These are phyloP conservation scores for Brassica balearica DNA, from an alignment of 441 rosid genomes.

Conservation along the genomic window DNA sequence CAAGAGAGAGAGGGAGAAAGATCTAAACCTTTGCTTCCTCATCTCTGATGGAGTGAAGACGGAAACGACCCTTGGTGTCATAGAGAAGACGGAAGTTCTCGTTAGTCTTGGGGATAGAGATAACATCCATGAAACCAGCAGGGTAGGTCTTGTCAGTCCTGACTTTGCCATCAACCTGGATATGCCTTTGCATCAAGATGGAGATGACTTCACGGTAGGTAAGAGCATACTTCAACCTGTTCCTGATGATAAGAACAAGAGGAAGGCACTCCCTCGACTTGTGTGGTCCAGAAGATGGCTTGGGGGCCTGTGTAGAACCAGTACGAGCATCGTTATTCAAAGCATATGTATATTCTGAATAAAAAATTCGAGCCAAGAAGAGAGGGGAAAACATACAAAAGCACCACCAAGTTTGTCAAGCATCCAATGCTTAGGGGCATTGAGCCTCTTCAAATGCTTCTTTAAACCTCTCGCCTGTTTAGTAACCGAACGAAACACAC, in stretches of 20 bases:
- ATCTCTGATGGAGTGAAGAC: conserved; percentile 67
- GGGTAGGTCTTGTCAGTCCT: conserved; percentile 77
- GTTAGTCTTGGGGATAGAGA: conserved; percentile 74
- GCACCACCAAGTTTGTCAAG: conserved; percentile 63
- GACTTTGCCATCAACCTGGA: conserved; percentile 71
- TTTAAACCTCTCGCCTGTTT: conserved; percentile 63
- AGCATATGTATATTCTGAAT: neutral
- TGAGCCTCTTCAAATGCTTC: conserved; percentile 69
- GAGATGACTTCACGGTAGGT: conserved; percentile 69
- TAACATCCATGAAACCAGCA: conserved; percentile 77
- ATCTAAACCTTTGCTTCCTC: conserved; percentile 60
- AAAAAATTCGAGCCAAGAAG: neutral
- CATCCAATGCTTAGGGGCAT: conserved; percentile 49
- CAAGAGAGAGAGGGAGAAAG: conserved; percentile 2
- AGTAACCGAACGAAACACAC: neutral
- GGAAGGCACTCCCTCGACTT: conserved; percentile 81
- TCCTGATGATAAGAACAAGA: conserved; percentile 63
- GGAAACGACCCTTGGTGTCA: conserved; percentile 76
- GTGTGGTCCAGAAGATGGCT: conserved; percentile 85
- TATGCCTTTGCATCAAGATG: conserved; percentile 71
- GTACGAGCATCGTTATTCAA: neutral
- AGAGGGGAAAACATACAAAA: conserved; percentile 49
- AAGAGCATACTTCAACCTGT: conserved; percentile 75
- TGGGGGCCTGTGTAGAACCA: conserved; percentile 52
- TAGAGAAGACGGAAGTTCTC: conserved; percentile 73